Base-by-base conservation (phyloP, 2,329 filamentous ascomycete species). In the Claviceps citrina region DNA sequence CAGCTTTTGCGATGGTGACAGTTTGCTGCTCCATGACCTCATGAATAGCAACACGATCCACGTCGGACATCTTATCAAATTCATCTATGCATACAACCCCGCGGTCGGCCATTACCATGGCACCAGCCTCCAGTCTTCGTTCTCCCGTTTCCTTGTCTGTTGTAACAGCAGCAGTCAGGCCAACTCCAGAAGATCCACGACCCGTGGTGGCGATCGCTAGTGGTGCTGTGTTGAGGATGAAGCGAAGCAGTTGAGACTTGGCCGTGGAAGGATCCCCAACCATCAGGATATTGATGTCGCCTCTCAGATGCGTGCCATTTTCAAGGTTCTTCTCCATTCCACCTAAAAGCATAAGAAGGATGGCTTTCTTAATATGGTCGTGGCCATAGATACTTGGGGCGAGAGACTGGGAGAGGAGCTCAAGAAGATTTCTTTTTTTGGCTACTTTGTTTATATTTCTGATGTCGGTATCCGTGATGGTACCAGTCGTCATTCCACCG, bases 1-100 rank as follows among this genome's bases (percentile, higher is more conserved):
- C 91, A 1, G 91, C 91, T 65, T 98, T 98, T 39, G 91, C 91
- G 54, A 98, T 98, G 12, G 91, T 98, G 44, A 98, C 91, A 0
- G 91, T 98, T 63, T 98, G 91, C 65, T 98, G 91, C 64, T 98
- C 91, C 91, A 98, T 98, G 49, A 98, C 91, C 83, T 98, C 91
- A 73, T 98, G 91, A 51, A 98, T 98, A 35, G 91, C 91, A 4
- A 98, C 91, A 57, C 91, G 78, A 61, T 98, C 91, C 43, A 96
- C 81, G 56, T 98, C 91, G 42, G 86, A 95, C 91, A 98, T 98
- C 62, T 98, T 98, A 67, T 98, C 91, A 51, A 98, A 98, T 55
- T 98, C 91, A 57, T 98, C 91, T 49, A 98, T 98, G 66, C 91
- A 98, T 26, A 98, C 91, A 9, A 98, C 89, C 50, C 91, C 91